phyloP scores from a whole-genome alignment of 768 basidiomycete species.

The Daedaleopsis sinensis region DNA sequence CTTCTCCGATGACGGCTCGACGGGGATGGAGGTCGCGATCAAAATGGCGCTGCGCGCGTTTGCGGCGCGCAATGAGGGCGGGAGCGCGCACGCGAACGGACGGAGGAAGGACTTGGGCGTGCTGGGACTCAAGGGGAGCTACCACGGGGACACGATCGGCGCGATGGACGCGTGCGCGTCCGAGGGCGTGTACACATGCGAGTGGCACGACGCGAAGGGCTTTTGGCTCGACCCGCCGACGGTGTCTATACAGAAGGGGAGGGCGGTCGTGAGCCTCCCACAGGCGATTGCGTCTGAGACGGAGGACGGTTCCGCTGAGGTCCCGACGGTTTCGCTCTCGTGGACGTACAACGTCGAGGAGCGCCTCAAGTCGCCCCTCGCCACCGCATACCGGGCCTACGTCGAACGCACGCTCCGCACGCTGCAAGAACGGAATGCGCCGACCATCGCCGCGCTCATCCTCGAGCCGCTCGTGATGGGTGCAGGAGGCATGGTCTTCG shows the following conservation, averaged over 20 bases:
- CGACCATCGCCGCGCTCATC: conserved; percentile 71
- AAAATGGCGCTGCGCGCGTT: conserved; percentile 93
- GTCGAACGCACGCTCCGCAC: conserved; percentile 54
- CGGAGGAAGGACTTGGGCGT: conserved; percentile 60
- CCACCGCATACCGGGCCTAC: conserved; percentile 60
- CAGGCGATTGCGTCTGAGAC: conserved; percentile 41
- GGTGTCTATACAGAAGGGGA: conserved; percentile 67
- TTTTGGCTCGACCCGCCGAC: conserved; percentile 93
- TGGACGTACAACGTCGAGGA: conserved; percentile 70
- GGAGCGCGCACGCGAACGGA: conserved; percentile 35
- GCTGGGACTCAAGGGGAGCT: conserved; percentile 87
- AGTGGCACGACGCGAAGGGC: conserved; percentile 94
- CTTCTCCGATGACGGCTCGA: conserved; percentile 94
- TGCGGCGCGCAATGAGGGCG: conserved; percentile 40
- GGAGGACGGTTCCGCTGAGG: conserved; percentile 18
- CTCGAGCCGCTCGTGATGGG: conserved; percentile 94
- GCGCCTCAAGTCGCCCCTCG: conserved; percentile 65
- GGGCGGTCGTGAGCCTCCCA: conserved; percentile 57
- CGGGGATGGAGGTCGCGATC: conserved; percentile 95
- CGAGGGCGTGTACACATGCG: conserved; percentile 83
- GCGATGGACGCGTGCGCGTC: conserved; percentile 95
- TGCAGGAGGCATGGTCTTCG: conserved; percentile 96
- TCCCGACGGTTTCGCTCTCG: conserved; percentile 49
- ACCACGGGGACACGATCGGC: conserved; percentile 97
- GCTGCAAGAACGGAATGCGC: conserved; percentile 43